These are phyloP conservation scores for Diphasiastrum complanatum DNA, from an alignment of 83 land plant species.

Conservation along the genomic window DNA sequence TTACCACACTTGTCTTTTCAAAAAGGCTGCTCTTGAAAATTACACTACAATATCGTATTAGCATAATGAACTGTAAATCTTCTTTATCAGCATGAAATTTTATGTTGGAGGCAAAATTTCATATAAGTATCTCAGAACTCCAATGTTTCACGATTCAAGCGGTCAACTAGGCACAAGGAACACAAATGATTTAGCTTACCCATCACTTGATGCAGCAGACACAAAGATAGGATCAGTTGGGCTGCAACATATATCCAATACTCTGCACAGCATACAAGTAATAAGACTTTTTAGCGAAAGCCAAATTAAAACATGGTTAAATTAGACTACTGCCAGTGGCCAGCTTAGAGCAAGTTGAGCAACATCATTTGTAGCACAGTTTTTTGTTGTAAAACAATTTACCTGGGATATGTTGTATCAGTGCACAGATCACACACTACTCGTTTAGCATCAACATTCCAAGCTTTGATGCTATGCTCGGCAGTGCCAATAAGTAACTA, in stretches of 20 bases:
- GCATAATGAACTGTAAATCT: too few species aligned
- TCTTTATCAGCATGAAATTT: too few species aligned
- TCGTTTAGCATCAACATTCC: constrained; percentile 34
- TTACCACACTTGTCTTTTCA: too few species aligned
- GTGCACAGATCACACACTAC: constrained; percentile 31
- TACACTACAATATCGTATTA: too few species aligned
- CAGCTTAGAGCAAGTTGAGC: neutral
- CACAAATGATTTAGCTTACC: constrained; percentile 25
- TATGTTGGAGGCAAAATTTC: too few species aligned
- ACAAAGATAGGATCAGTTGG: constrained; percentile 91
- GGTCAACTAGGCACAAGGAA: neutral
- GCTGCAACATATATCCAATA: constrained; percentile 87
- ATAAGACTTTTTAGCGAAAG: neutral
- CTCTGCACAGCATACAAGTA: constrained; percentile 39
- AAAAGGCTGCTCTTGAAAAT: too few species aligned
- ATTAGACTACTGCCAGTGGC: neutral
- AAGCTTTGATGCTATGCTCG: constrained; percentile 29
- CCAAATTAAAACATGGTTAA: neutral
- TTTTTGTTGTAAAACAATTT: too few species aligned
- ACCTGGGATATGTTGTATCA: constrained; percentile 23
- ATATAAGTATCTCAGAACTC: too few species aligned
- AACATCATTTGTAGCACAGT: too few species aligned
- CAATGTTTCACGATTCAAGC: too few species aligned
- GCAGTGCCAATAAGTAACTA: constrained; percentile 31
- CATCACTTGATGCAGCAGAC: constrained; percentile 78